phyloP scores from a whole-genome alignment of 2,329 filamentous ascomycete genomes.

The Curvularia eragrostidis region DNA sequence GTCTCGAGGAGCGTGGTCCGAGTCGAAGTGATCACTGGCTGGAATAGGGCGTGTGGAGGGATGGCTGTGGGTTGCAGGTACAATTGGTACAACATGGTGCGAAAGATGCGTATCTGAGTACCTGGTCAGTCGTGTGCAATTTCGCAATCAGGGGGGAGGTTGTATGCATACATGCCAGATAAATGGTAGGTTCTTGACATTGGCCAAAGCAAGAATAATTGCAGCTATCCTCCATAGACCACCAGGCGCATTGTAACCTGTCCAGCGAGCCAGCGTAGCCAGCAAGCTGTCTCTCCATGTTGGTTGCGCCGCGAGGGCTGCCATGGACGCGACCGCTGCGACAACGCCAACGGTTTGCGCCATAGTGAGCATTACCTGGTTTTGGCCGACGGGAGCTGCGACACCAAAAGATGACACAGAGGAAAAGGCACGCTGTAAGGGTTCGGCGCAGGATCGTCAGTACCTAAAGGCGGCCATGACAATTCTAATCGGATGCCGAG shows the following conservation, averaged over 20 bases:
- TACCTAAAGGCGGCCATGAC: background rate
- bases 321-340: slow-evolving; percentile 29
- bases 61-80: slow-evolving; percentile 54
- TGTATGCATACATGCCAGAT: slow-evolving; percentile 73
- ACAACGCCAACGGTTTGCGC: slow-evolving; percentile 27
- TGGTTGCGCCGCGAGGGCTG: slow-evolving; percentile 35
- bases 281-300: slow-evolving; percentile 25
- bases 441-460: background rate
- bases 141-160: background rate
- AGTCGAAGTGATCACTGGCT: slow-evolving; percentile 70
- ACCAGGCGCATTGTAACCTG: slow-evolving; percentile 42
- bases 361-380: slow-evolving; percentile 28
- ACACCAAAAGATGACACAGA: background rate
- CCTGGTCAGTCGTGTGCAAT: slow-evolving; percentile 14
- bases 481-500: slow-evolving; percentile 9
- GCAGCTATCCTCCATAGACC: slow-evolving; percentile 46
- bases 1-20: slow-evolving; percentile 76
- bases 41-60: slow-evolving; percentile 71
- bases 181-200: slow-evolving; percentile 77
- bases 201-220: slow-evolving; percentile 54
- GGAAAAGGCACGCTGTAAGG: background rate
- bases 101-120: slow-evolving; percentile 54
- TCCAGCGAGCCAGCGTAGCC: slow-evolving; percentile 26
- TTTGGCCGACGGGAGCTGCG: background rate
- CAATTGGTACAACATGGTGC: slow-evolving; percentile 56